These are phyloP conservation scores for Geranomyces variabilis DNA, from an alignment of 192 early-diverging fungal species.

Conservation along the genomic window DNA sequence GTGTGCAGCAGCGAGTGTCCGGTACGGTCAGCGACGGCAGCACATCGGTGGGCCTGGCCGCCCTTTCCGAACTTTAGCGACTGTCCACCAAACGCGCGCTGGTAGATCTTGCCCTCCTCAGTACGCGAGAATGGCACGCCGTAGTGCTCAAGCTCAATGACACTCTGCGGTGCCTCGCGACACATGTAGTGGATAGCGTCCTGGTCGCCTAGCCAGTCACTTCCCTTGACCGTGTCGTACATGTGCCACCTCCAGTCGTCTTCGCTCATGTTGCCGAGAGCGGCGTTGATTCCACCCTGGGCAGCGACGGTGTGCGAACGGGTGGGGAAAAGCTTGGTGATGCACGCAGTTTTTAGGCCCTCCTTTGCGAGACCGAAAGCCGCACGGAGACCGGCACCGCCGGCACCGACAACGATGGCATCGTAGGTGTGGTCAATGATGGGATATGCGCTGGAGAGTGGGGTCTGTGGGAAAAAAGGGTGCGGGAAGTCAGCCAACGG, in stretches of 20 bases:
- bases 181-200: slow-evolving; percentile 99
- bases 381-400: slow-evolving; percentile 97
- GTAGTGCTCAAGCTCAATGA: slow-evolving; percentile 97
- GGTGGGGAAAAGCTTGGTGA: slow-evolving; percentile 98
- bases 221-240: slow-evolving; percentile 99
- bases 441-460: slow-evolving; percentile 77
- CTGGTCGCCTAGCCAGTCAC: slow-evolving; percentile 97
- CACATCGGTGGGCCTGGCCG: slow-evolving; percentile 97
- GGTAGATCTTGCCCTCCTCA: slow-evolving; percentile 97
- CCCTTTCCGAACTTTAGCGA: slow-evolving; percentile 93
- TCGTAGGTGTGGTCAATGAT: slow-evolving; percentile 99
- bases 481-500: neutral
- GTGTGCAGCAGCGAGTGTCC: slow-evolving; percentile 98
- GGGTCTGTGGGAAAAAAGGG: slow-evolving; percentile 20
- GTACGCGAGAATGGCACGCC: slow-evolving; percentile 98
- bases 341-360: slow-evolving; percentile 94
- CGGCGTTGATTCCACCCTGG: slow-evolving; percentile 99
- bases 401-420: slow-evolving; percentile 97
- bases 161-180: slow-evolving; percentile 92
- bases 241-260: slow-evolving; percentile 99
- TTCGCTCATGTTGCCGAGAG: slow-evolving; percentile 98
- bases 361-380: slow-evolving; percentile 90
- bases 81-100: slow-evolving; percentile 98
- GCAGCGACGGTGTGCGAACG: slow-evolving; percentile 98
- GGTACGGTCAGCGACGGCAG: slow-evolving; percentile 97